phyloP scores from a whole-genome alignment of 2,329 filamentous ascomycete genomes.

The Diaporthe amygdali region DNA sequence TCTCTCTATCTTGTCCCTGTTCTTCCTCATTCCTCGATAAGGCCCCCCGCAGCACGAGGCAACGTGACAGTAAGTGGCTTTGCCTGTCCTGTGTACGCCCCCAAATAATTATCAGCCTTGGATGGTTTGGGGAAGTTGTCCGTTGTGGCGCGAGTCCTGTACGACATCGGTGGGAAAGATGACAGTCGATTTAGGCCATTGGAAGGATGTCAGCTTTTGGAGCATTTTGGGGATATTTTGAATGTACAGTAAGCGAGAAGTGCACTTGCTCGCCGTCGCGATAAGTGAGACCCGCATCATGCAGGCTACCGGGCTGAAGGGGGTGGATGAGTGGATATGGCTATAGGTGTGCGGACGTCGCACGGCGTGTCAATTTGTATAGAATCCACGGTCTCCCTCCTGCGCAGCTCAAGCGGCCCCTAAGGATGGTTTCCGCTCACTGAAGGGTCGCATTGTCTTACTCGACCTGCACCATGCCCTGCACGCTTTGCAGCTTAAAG shows the following conservation, averaged over 20 bases:
- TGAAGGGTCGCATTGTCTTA: background rate
- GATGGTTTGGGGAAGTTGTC: background rate
- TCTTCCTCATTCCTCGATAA: background rate
- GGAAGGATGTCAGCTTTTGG: background rate
- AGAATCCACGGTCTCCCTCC: background rate
- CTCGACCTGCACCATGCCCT: background rate
- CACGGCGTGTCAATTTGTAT: background rate
- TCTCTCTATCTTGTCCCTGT: background rate
- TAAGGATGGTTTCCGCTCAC: background rate
- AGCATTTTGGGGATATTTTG: background rate
- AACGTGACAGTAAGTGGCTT: background rate
- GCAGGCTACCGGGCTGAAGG: background rate
- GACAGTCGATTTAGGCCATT: background rate
- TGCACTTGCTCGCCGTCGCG: background rate
- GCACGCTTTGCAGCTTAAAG: background rate
- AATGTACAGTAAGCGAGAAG: background rate
- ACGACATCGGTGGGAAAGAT: background rate
- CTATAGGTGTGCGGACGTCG: background rate
- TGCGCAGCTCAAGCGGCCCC: background rate
- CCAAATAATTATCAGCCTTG: background rate
- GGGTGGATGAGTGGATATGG: background rate
- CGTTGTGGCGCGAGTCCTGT: background rate
- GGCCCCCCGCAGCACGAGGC: background rate
- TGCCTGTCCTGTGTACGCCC: background rate
- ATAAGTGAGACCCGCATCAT: conserved; percentile 7